These are phyloP conservation scores for Yamadazyma philogaea DNA, from an alignment of 805 yeast species.

Conservation along the genomic window DNA sequence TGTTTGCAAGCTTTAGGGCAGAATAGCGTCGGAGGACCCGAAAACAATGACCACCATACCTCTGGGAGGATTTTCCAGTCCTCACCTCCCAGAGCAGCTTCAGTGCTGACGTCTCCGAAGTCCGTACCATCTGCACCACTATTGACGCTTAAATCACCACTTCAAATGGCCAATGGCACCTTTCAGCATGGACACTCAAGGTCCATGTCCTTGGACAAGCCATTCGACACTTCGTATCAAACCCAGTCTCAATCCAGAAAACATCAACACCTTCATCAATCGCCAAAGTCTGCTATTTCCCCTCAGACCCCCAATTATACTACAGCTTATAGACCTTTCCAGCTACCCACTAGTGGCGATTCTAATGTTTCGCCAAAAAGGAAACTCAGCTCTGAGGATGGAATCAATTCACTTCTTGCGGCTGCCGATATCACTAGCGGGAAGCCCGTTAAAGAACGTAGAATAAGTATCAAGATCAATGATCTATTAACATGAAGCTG, in stretches of 20 bases:
- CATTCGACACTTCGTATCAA: slow-evolving; percentile 3
- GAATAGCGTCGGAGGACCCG: not conserved
- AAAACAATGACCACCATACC: not conserved
- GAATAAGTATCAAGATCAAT: slow-evolving; percentile 26
- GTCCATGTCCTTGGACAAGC: slow-evolving; percentile 6
- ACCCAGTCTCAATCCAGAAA: not conserved
- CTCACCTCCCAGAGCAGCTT: not conserved
- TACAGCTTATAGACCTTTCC: not conserved
- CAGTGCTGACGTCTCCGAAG: slow-evolving; percentile 2
- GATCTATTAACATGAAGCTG: slow-evolving; percentile 24
- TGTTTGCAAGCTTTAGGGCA: slow-evolving; percentile 29
- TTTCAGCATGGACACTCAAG: slow-evolving; percentile 4
- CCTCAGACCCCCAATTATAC: slow-evolving; percentile 8
- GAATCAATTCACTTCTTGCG: slow-evolving; percentile 29
- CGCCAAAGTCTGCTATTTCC: slow-evolving; percentile 1
- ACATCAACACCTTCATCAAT: not conserved
- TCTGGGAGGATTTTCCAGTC: not conserved
- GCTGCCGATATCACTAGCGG: slow-evolving; percentile 24
- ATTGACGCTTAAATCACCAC: slow-evolving; percentile 1
- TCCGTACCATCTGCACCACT: slow-evolving; percentile 9
- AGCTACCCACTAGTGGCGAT: not conserved
- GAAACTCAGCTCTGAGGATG: slow-evolving; percentile 10
- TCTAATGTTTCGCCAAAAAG: not conserved
- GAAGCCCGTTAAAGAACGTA: slow-evolving; percentile 11
- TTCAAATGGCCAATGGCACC: slow-evolving; percentile 1